phyloP scores from a whole-genome alignment of 1,284 basidiomycete species.

The Leccinum solheimii region DNA sequence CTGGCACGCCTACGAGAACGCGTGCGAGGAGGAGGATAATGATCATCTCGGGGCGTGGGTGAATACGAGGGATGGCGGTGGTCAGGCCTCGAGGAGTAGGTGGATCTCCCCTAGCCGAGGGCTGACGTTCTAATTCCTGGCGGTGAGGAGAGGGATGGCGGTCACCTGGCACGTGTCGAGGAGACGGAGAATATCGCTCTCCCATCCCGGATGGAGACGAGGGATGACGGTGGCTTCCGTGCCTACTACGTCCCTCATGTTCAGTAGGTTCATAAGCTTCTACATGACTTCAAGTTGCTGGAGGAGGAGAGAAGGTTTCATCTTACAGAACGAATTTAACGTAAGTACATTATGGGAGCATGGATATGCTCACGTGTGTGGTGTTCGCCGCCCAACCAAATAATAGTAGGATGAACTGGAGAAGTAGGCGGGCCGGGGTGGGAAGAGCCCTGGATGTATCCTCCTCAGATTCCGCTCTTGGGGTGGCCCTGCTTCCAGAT shows the following conservation, averaged over 20 bases:
- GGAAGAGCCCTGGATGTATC: slow-evolving; percentile 1
- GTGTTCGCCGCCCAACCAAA: slow-evolving; percentile 28
- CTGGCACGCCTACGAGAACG: slow-evolving; percentile 18
- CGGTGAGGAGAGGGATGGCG: background rate
- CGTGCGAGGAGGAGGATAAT: slow-evolving; percentile 9
- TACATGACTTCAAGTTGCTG: slow-evolving; percentile 7
- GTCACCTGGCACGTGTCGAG: background rate
- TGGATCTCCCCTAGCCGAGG: background rate
- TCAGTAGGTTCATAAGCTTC: slow-evolving; percentile 13
- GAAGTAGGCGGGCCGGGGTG: slow-evolving; percentile 20
- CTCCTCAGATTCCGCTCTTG: slow-evolving; percentile 12
- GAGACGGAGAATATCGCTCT: background rate
- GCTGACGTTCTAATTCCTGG: background rate
- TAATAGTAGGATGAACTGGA: slow-evolving; percentile 33
- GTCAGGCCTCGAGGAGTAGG: too few species aligned
- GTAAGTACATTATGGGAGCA: slow-evolving; percentile 1
- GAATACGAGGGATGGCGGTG: slow-evolving; percentile 20
- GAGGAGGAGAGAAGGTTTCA: slow-evolving; percentile 15
- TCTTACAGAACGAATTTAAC: slow-evolving; percentile 24
- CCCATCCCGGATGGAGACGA: background rate
- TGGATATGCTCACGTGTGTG: slow-evolving; percentile 12
- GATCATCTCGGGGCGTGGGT: slow-evolving; percentile 6
- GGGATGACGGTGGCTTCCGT: background rate
- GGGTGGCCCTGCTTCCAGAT: slow-evolving; percentile 7
- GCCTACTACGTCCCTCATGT: background rate